phyloP scores from a whole-genome alignment of 2,329 filamentous ascomycete genomes.

The Cyanodermella asteris region DNA sequence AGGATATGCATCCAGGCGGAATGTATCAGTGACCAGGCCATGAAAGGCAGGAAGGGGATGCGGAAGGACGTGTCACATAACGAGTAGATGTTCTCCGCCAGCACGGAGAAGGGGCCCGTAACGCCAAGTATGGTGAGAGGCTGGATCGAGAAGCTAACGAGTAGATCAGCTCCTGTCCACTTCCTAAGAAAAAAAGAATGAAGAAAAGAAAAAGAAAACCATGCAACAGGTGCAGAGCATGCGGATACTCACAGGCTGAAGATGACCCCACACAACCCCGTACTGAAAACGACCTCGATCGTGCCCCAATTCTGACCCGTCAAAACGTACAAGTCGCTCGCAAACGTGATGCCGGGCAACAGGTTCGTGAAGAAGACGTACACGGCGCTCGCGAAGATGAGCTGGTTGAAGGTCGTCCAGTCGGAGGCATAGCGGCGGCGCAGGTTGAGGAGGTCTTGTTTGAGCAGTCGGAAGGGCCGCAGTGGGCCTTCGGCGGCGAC shows the following conservation, averaged over 20 bases:
- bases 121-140: conserved; percentile 44
- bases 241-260: conserved; percentile 31
- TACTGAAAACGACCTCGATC: conserved; percentile 45
- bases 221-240: not conserved
- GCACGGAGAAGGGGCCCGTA: conserved; percentile 44
- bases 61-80: conserved; percentile 33
- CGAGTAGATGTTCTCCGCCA: conserved; percentile 42
- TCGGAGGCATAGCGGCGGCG: conserved; percentile 28
- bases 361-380: conserved; percentile 95
- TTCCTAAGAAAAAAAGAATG: not conserved
- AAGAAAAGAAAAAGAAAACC: conserved; percentile 1
- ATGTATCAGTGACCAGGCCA: conserved; percentile 47
- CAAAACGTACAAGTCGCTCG: conserved; percentile 39
- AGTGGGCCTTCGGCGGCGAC: too few species aligned
- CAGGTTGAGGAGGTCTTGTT: conserved; percentile 26
- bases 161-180: not conserved
- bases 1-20: conserved; percentile 43
- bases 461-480: conserved; percentile 30
- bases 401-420: conserved; percentile 39
- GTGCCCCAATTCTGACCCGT: conserved; percentile 43
- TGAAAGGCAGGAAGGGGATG: conserved; percentile 41
- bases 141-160: conserved; percentile 31
- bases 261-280: conserved; percentile 39
- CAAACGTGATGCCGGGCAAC: conserved; percentile 48
- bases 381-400: conserved; percentile 47